Conservation (phyloP, 345 rosid genomes). For the Jatropha curcas region DNA sequence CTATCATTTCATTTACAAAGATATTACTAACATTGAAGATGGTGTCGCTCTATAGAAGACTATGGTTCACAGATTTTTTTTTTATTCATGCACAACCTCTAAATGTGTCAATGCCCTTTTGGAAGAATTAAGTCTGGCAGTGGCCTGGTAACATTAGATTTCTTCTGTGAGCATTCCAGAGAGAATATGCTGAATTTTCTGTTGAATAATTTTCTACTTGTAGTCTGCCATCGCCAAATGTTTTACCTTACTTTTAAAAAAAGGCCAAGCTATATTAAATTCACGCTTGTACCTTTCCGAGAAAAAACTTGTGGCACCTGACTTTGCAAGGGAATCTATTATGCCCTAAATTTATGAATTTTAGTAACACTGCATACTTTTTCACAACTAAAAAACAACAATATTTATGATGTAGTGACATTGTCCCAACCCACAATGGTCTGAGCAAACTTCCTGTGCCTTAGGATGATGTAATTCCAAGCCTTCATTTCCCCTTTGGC, state of each 20-base stretch:
- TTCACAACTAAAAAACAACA: no score
- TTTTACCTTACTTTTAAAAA: no score
- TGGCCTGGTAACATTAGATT: no score
- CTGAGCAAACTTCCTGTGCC: not conserved
- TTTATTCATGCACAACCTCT: not conserved
- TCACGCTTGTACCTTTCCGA: no score
- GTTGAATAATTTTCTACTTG: not conserved
- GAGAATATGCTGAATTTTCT: not conserved
- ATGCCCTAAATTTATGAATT: no score
- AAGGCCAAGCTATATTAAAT: no score
- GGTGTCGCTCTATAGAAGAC: not conserved
- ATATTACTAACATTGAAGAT: not conserved
- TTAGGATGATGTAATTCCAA: no score
- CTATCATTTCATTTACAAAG: not conserved
- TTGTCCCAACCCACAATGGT: not conserved
- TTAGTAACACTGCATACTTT: no score
- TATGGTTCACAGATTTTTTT: not conserved
- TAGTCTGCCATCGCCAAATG: not conserved
- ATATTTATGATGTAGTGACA: no score
- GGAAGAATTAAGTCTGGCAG: not conserved
- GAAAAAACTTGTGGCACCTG: no score
- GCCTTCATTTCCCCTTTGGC: not conserved
- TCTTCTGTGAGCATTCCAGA: not conserved
- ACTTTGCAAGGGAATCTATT: no score
- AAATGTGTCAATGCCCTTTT: no score